A percentile compares a stretch with the other conserved stretches of the same genome.
phyloP scores from a whole-genome alignment of 139 green algal species.

The Spirogloea muscicola region DNA sequence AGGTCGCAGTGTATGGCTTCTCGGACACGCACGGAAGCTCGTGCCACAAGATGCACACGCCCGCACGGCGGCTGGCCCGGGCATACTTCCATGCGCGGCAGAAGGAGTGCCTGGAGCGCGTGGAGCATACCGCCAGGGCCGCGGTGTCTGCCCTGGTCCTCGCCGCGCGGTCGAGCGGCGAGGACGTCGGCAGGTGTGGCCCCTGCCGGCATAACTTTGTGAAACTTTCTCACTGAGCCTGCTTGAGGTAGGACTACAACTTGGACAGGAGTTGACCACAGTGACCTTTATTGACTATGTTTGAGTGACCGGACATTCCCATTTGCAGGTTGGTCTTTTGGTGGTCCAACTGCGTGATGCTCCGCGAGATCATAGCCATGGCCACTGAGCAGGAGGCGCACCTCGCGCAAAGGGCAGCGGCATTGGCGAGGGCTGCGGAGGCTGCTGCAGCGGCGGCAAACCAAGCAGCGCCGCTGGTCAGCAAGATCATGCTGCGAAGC shows the following conservation, averaged over 20 bases:
- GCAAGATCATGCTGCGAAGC: too few species aligned
- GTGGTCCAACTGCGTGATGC: conserved; percentile 15
- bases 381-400: neutral
- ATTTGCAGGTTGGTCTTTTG: conserved; percentile 9
- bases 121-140: neutral
- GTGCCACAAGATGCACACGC: conserved; percentile 4
- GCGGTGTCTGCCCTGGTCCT: neutral
- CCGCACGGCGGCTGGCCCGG: conserved; percentile 4
- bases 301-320: too few species aligned
- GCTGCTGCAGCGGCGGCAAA: neutral
- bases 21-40: neutral
- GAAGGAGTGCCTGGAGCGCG: neutral
- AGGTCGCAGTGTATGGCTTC: neutral
- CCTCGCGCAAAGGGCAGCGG: too few species aligned
- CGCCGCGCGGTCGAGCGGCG: neutral
- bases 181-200: too few species aligned
- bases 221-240: too few species aligned
- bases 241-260: too few species aligned
- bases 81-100: neutral
- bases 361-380: neutral
- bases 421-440: too few species aligned
- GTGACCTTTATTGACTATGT: too few species aligned
- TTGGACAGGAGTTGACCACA: too few species aligned
- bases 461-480: too few species aligned
- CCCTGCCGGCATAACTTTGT: too few species aligned